Percentiles rank a stretch among this genome's conserved stretches.
Evolutionary conservation across 192 early-diverging fungal genomes (phyloP).

Genomic region (Linnemannia schmuckeri): DNA sequence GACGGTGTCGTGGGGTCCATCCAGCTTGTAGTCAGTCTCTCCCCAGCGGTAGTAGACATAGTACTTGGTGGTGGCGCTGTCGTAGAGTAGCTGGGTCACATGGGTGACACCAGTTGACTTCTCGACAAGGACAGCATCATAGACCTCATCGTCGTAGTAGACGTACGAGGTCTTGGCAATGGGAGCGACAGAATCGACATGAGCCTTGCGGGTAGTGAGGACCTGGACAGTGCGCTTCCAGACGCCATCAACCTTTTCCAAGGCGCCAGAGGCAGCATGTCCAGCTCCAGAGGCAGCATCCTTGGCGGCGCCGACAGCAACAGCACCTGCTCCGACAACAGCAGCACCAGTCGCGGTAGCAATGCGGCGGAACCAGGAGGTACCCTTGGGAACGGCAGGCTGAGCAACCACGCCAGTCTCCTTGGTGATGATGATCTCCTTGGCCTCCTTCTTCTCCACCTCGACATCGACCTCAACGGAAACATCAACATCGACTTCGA

Average conservation of each 20-base stretch:
- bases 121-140: slow-evolving; percentile 23
- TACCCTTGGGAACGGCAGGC: slow-evolving; percentile 16
- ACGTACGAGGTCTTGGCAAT: slow-evolving; percentile 28
- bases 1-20: slow-evolving; percentile 35
- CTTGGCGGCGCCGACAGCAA: slow-evolving; percentile 9
- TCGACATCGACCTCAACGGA: neutral
- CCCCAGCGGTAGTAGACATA: slow-evolving; percentile 37
- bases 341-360: slow-evolving; percentile 5
- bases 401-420: neutral
- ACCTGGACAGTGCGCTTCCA: slow-evolving; percentile 36
- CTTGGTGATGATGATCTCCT: neutral
- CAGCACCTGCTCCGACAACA: slow-evolving; percentile 9
- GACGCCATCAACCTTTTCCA: slow-evolving; percentile 24
- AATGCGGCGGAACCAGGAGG: slow-evolving; percentile 21
- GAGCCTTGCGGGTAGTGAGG: slow-evolving; percentile 32
- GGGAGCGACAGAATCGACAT: slow-evolving; percentile 22
- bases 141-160: slow-evolving; percentile 26
- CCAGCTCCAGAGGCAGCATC: neutral
- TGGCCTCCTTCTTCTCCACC: neutral
- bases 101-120: slow-evolving; percentile 23
- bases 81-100: slow-evolving; percentile 37
- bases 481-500: neutral
- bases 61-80: slow-evolving; percentile 28
- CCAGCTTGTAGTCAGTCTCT: slow-evolving; percentile 13
- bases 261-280: slow-evolving; percentile 2